Conservation (phyloP, 345 rosid species). For the Salix dunnii region DNA sequence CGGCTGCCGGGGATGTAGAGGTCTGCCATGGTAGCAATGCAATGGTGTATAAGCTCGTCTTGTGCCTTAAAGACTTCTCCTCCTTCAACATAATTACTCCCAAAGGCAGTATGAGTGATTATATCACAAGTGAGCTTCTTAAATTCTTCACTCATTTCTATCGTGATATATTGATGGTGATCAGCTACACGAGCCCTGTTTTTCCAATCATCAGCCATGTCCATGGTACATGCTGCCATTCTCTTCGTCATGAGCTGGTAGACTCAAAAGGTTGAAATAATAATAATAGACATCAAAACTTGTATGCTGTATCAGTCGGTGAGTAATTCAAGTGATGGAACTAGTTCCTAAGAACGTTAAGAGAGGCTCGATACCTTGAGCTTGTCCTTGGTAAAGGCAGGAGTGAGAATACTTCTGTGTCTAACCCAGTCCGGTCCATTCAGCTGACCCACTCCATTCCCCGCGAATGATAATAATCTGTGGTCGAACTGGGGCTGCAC, state of each 20-base stretch:
- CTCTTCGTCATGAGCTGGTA: slow-evolving; percentile 43
- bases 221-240: slow-evolving; percentile 45
- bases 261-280: background rate
- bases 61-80: slow-evolving; percentile 64
- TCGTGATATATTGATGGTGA: slow-evolving; percentile 35
- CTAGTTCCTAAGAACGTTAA: too few species aligned
- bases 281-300: background rate
- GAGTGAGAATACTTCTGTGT: slow-evolving; percentile 70
- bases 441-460: slow-evolving; percentile 67
- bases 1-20: slow-evolving; percentile 72
- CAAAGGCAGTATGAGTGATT: slow-evolving; percentile 72
- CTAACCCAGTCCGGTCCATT: slow-evolving; percentile 62
- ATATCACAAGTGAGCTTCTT: slow-evolving; percentile 63
- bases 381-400: slow-evolving; percentile 81
- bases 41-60: slow-evolving; percentile 55
- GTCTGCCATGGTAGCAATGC: slow-evolving; percentile 28
- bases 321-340: too few species aligned
- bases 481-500: slow-evolving; percentile 59
- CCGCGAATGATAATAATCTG: slow-evolving; percentile 52
- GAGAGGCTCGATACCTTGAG: slow-evolving; percentile 50
- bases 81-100: slow-evolving; percentile 71
- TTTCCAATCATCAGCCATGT: slow-evolving; percentile 55
- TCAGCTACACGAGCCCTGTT: slow-evolving; percentile 24
- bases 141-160: slow-evolving; percentile 66
- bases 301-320: too few species aligned